These are phyloP conservation scores for Lodderomyces oxycetoniae DNA, from an alignment of 1,139 yeast species.

Conservation along the genomic window DNA sequence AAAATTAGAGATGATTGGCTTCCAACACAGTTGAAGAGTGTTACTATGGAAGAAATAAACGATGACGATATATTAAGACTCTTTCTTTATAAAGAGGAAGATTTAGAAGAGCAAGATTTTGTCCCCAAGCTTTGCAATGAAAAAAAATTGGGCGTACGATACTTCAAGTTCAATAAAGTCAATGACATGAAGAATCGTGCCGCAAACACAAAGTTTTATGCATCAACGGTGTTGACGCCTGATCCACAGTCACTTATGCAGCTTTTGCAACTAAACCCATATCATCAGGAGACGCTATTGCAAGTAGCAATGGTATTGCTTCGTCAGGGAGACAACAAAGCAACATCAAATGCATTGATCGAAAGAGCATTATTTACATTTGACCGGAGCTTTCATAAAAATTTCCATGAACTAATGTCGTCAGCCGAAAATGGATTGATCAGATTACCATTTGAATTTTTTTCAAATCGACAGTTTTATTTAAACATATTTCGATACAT, in stretches of 20 bases:
- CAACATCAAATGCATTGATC: slow-evolving; percentile 63
- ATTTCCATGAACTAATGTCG: slow-evolving; percentile 40
- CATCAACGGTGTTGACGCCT: slow-evolving; percentile 63
- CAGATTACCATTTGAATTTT: slow-evolving; percentile 72
- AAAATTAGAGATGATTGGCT: slow-evolving; percentile 79
- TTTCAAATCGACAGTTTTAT: slow-evolving; percentile 73
- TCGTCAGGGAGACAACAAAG: slow-evolving; percentile 70
- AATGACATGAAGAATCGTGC: slow-evolving; percentile 35
- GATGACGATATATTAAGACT: slow-evolving; percentile 35
- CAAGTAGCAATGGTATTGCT: slow-evolving; percentile 74
- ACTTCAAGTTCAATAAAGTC: slow-evolving; percentile 49
- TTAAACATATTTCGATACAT: slow-evolving; percentile 71
- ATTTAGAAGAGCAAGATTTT: slow-evolving; percentile 27
- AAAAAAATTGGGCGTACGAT: slow-evolving; percentile 46
- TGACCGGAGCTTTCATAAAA: slow-evolving; percentile 52
- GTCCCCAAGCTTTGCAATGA: slow-evolving; percentile 41
- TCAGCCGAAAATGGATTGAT: slow-evolving; percentile 55
- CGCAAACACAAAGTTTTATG: slow-evolving; percentile 59
- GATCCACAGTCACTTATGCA: slow-evolving; percentile 65
- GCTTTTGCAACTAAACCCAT: slow-evolving; percentile 57
- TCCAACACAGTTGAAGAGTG: slow-evolving; percentile 62
- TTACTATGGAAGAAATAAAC: slow-evolving; percentile 55
- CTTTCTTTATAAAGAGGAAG: slow-evolving; percentile 39
- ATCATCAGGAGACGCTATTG: slow-evolving; percentile 72
- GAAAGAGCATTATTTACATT: slow-evolving; percentile 77